These are phyloP conservation scores for Amanita phalloides DNA, from an alignment of 768 basidiomycete species.

Conservation along the genomic window DNA sequence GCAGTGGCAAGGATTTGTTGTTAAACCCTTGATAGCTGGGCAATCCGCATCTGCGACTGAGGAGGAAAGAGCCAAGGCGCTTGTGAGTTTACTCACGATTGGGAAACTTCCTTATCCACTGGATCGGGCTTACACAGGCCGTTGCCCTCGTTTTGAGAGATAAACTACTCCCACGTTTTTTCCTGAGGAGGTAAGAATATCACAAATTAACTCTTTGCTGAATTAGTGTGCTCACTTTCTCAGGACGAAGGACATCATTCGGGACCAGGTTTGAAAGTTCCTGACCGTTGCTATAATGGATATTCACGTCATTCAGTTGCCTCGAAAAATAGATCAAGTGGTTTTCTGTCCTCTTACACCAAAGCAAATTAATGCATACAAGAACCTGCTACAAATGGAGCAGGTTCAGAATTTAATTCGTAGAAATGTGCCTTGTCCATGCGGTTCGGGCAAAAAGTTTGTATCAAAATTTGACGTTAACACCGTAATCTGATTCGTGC, in stretches of 20 bases:
- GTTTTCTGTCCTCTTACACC: constrained; percentile 86
- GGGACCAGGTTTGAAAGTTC: constrained; percentile 38
- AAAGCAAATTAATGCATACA: constrained; percentile 66
- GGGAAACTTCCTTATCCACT: not conserved
- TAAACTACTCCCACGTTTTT: constrained; percentile 70
- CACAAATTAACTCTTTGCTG: not conserved
- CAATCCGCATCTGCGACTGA: constrained; percentile 59
- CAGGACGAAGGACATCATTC: constrained; percentile 72
- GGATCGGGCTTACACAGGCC: constrained; percentile 19
- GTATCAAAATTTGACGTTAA: constrained; percentile 8
- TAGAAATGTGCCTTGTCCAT: constrained; percentile 65
- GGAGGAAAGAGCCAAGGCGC: constrained; percentile 45
- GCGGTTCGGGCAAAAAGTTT: constrained; percentile 51
- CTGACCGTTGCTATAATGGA: constrained; percentile 23
- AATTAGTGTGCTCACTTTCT: not conserved
- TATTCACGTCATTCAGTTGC: constrained; percentile 28
- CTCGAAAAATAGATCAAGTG: constrained; percentile 81
- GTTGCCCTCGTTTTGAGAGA: constrained; percentile 55
- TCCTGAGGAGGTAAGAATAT: constrained; percentile 56
- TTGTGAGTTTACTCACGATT: constrained; percentile 22
- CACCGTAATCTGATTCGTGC: not conserved
- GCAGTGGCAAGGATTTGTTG: constrained; percentile 73
- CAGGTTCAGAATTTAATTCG: constrained; percentile 62
- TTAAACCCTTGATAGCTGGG: constrained; percentile 53
- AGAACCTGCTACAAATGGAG: constrained; percentile 49